Conservation (phyloP, 495 filamentous ascomycete genomes). For the Penicillium lagena region DNA sequence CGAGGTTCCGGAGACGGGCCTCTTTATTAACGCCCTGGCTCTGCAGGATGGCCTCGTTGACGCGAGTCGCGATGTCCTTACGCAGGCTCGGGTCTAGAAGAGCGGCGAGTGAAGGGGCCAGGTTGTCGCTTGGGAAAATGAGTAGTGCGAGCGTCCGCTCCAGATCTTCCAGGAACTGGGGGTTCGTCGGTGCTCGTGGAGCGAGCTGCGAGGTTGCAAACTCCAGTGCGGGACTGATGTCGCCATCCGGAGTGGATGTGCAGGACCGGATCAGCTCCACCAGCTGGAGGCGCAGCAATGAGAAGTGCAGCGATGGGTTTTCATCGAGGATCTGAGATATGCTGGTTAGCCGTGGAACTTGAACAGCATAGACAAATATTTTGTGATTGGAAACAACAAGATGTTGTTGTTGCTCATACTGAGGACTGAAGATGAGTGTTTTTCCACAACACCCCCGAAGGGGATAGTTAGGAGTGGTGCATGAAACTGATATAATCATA, state of each 20-base stretch:
- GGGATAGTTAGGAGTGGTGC: slow-evolving; percentile 92
- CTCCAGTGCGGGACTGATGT: slow-evolving; percentile 74
- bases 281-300: slow-evolving; percentile 82
- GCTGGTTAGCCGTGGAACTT: slow-evolving; percentile 23
- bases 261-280: slow-evolving; percentile 85
- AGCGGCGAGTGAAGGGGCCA: slow-evolving; percentile 66
- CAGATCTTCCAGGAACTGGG: slow-evolving; percentile 76
- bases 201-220: slow-evolving; percentile 86
- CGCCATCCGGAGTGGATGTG: slow-evolving; percentile 54
- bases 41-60: slow-evolving; percentile 81
- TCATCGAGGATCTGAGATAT: slow-evolving; percentile 72
- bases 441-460: slow-evolving; percentile 80
- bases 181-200: slow-evolving; percentile 76
- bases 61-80: slow-evolving; percentile 67
- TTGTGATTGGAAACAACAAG: slow-evolving; percentile 5
- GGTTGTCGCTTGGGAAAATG: slow-evolving; percentile 72
- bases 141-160: slow-evolving; percentile 90
- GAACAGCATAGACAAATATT: slow-evolving; percentile 6
- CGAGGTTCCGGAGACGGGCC: slow-evolving; percentile 71
- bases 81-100: slow-evolving; percentile 79
- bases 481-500: slow-evolving; percentile 98
- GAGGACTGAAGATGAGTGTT: slow-evolving; percentile 90
- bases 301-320: slow-evolving; percentile 80
- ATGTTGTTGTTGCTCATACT: slow-evolving; percentile 78
- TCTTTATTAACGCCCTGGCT: slow-evolving; percentile 66